Evolutionary conservation across 2,329 filamentous ascomycete species (phyloP).

Genomic region (Cryphonectria parasitica): DNA sequence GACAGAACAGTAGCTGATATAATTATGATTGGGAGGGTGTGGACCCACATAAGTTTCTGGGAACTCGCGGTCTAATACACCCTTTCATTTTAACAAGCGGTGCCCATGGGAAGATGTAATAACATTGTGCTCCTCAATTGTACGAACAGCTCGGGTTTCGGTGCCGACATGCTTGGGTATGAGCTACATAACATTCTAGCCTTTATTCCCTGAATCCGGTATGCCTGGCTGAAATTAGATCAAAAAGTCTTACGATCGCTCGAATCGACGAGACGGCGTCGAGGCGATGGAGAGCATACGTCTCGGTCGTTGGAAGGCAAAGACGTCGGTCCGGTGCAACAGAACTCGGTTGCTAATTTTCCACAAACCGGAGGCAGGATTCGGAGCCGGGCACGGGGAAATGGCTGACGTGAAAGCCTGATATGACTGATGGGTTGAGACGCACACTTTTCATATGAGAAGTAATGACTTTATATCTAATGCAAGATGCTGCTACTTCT

Average conservation of each 20-base stretch:
- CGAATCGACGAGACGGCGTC: not conserved
- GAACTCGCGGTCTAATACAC: not conserved
- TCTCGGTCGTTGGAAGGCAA: too few species aligned
- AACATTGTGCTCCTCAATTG: not conserved
- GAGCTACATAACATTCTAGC: not conserved
- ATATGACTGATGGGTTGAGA: not conserved
- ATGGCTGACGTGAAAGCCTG: not conserved
- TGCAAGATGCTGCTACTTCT: not conserved
- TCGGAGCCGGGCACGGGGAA: not conserved
- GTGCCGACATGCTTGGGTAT: not conserved
- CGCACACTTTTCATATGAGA: not conserved
- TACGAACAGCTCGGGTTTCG: not conserved
- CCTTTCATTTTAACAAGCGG: not conserved
- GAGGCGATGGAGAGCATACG: not conserved
- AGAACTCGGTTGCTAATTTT: slow-evolving; percentile 6
- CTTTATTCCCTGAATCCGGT: not conserved
- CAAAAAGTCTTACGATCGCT: not conserved
- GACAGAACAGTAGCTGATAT: not conserved
- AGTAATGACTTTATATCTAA: not conserved
- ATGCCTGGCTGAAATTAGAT: not conserved
- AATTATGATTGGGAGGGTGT: not conserved
- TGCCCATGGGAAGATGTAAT: not conserved
- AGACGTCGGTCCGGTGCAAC: not conserved
- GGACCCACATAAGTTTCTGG: not conserved
- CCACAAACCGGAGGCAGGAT: slow-evolving; percentile 11